phyloP scores from a whole-genome alignment of 208 protist genomes.

The Leishmania braziliensis region DNA sequence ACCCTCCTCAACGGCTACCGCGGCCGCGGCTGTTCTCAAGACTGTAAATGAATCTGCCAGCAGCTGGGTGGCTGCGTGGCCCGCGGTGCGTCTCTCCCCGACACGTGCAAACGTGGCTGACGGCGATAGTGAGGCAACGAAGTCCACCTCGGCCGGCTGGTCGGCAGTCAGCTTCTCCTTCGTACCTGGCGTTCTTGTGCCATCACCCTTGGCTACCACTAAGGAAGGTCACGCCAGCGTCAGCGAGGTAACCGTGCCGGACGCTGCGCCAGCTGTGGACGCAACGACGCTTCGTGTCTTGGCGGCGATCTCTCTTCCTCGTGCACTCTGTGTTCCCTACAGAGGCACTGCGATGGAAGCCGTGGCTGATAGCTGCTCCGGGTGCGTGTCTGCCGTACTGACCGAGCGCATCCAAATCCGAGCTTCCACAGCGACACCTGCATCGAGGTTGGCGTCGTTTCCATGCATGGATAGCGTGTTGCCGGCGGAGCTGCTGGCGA shows the following conservation, averaged over 20 bases:
- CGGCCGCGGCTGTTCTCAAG: constrained; percentile 1
- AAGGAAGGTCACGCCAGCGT: neutral
- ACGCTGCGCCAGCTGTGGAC: neutral
- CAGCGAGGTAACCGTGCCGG: neutral
- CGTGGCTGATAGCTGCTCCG: neutral
- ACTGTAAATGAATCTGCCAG: neutral
- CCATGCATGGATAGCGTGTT: neutral
- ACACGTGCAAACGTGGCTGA: neutral
- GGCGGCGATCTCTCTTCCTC: constrained; percentile 17
- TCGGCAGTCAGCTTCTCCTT: constrained; percentile 9
- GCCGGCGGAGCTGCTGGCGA: constrained; percentile 14
- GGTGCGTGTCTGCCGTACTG: constrained; percentile 13
- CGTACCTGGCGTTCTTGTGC: neutral
- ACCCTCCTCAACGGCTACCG: neutral
- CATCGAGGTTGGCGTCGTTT: neutral
- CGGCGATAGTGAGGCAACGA: neutral
- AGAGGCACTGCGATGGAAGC: too few relatives aligned
- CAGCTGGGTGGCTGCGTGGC: neutral
- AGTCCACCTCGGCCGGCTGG: neutral
- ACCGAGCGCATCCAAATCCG: constrained; percentile 5
- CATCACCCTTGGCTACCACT: neutral
- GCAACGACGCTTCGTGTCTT: constrained; percentile 1
- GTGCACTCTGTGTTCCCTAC: neutral
- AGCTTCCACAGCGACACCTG: neutral
- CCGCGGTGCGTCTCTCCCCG: constrained; percentile 1